Percentiles rank a stretch among this genome's conserved stretches.
These are phyloP conservation scores for Brettanomyces bruxellensis DNA, from an alignment of 805 yeast species.

Conservation along the genomic window DNA sequence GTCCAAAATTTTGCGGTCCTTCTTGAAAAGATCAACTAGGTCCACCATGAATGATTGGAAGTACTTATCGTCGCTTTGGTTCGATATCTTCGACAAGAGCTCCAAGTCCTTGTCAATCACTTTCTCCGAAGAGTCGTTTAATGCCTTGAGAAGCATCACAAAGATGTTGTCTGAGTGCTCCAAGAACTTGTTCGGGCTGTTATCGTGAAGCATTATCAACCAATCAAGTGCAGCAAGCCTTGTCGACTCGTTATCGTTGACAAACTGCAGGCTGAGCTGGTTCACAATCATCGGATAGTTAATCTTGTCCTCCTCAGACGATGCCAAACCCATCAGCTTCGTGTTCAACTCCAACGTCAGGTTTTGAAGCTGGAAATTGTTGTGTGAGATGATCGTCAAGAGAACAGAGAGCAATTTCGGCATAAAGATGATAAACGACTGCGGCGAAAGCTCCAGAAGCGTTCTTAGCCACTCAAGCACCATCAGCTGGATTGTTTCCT, in stretches of 20 bases:
- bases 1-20: conserved; percentile 58
- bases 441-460: conserved; percentile 64
- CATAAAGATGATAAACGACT: conserved; percentile 61
- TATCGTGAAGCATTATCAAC: conserved; percentile 73
- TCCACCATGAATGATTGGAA: conserved; percentile 69
- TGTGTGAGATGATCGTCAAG: conserved; percentile 52
- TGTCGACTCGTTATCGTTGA: conserved; percentile 71
- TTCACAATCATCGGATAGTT: conserved; percentile 58
- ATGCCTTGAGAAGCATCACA: conserved; percentile 67
- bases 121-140: conserved; percentile 59
- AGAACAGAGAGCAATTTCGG: conserved; percentile 68
- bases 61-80: conserved; percentile 63
- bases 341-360: conserved; percentile 50
- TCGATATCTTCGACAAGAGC: conserved; percentile 63
- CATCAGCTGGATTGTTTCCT: conserved; percentile 67
- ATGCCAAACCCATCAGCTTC: conserved; percentile 43
- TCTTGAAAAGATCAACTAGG: conserved; percentile 58
- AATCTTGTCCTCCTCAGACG: conserved; percentile 19
- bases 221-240: conserved; percentile 82
- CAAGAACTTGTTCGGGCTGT: conserved; percentile 50
- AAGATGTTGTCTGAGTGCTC: conserved; percentile 57
- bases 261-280: conserved; percentile 62
- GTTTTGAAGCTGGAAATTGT: conserved; percentile 39
- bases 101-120: conserved; percentile 70
- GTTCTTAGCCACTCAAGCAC: conserved; percentile 78